Evolutionary conservation across 2,329 filamentous ascomycete genomes (phyloP).

Genomic region (Zalaria obscura): DNA sequence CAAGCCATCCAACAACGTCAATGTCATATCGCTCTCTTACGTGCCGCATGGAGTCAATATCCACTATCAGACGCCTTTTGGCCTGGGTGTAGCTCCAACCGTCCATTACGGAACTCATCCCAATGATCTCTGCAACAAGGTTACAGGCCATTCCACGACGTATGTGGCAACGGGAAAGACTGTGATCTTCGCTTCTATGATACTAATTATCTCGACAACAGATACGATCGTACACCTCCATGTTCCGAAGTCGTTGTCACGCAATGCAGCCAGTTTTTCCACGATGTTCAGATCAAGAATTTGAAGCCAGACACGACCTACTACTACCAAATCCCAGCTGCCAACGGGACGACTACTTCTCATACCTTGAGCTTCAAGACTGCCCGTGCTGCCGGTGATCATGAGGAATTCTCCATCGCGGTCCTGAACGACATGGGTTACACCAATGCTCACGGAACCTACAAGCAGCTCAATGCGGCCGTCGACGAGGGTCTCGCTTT

Average conservation of each 20-base stretch:
- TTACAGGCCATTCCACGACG: slow-evolving; percentile 27
- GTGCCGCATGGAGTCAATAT: slow-evolving; percentile 36
- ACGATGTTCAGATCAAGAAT: slow-evolving; percentile 31
- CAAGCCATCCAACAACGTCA: slow-evolving; percentile 37
- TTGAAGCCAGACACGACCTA: slow-evolving; percentile 32
- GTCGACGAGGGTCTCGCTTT: slow-evolving; percentile 33
- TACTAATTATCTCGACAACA: no score
- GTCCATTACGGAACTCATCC: slow-evolving; percentile 28
- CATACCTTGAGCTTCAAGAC: slow-evolving; percentile 33
- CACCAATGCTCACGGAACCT: slow-evolving; percentile 36
- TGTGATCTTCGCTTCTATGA: not conserved
- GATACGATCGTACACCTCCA: slow-evolving; percentile 36
- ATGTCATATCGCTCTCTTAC: slow-evolving; percentile 36
- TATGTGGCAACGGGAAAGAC: slow-evolving; percentile 12
- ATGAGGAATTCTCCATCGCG: slow-evolving; percentile 28
- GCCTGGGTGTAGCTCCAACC: slow-evolving; percentile 29
- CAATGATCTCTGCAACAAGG: slow-evolving; percentile 19
- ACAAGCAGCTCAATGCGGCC: slow-evolving; percentile 26
- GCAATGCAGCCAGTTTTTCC: slow-evolving; percentile 38
- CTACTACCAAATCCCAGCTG: slow-evolving; percentile 35
- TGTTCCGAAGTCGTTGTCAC: slow-evolving; percentile 33
- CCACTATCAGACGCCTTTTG: slow-evolving; percentile 41
- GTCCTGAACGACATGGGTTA: slow-evolving; percentile 41
- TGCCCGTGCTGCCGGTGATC: slow-evolving; percentile 28
- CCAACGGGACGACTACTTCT: slow-evolving; percentile 36